Evolutionary conservation across 306 rosid genomes (phyloP).

Genomic region (Cicer yamashitae): DNA sequence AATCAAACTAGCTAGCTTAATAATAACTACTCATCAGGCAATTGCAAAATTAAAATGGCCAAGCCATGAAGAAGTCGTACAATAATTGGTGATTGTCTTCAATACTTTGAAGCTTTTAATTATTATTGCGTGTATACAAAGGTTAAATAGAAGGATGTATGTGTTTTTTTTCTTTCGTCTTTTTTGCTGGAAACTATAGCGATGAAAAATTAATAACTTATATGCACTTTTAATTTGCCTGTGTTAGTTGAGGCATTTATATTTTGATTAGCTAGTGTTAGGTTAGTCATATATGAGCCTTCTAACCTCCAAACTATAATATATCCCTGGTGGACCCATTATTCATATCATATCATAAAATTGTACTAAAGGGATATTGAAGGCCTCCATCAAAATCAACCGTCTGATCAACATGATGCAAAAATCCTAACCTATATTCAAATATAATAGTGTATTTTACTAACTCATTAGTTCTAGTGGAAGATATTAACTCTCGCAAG

Average conservation of each 20-base stretch:
- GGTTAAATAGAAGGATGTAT: no score
- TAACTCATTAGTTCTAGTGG: no score
- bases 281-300: slow-evolving; percentile 11
- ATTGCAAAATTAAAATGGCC: slow-evolving; percentile 18
- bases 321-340: slow-evolving; percentile 35
- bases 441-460: no score
- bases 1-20: no score
- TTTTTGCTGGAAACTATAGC: no score
- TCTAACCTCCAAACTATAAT: not conserved
- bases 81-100: slow-evolving; percentile 29
- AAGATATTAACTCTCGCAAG: no score
- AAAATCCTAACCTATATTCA: no score
- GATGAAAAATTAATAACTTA: no score
- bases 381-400: slow-evolving; percentile 27
- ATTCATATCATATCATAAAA: not conserved
- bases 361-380: slow-evolving; percentile 44
- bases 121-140: not conserved
- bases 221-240: no score
- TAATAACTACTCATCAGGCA: slow-evolving; percentile 6
- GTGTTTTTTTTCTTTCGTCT: no score
- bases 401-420: slow-evolving; percentile 38
- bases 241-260: no score
- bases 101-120: not conserved
- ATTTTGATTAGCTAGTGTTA: not conserved
- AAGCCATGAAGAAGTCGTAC: slow-evolving; percentile 34